phyloP scores from a whole-genome alignment of 345 rosid species.

The Corchorus capsularis region DNA sequence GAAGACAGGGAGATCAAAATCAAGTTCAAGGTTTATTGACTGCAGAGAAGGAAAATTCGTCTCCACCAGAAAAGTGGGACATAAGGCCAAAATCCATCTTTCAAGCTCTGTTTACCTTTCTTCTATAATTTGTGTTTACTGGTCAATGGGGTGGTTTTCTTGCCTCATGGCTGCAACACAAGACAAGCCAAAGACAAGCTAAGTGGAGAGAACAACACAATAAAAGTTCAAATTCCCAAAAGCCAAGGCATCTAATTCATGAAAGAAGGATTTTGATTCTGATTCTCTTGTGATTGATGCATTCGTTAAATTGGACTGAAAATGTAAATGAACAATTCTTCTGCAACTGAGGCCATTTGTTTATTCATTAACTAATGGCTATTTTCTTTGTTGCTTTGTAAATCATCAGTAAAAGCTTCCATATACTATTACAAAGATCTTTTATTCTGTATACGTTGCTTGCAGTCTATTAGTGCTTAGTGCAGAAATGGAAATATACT shows the following conservation, averaged over 20 bases:
- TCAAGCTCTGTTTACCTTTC: slow-evolving; percentile 75
- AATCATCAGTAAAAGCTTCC: slow-evolving; percentile 19
- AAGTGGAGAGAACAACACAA: slow-evolving; percentile 7
- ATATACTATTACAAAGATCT: background rate
- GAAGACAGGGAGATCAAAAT: slow-evolving; percentile 45
- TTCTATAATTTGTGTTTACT: slow-evolving; percentile 46
- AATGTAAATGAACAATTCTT: slow-evolving; percentile 35
- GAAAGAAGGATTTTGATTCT: slow-evolving; percentile 20
- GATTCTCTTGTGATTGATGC: slow-evolving; percentile 29
- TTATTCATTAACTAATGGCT: slow-evolving; percentile 29
- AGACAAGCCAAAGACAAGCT: slow-evolving; percentile 20
- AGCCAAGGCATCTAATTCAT: slow-evolving; percentile 22
- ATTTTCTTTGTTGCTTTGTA: slow-evolving; percentile 26
- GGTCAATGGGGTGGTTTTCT: slow-evolving; percentile 16
- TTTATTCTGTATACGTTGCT: too few species aligned
- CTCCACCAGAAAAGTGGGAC: slow-evolving; percentile 37
- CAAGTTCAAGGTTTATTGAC: slow-evolving; percentile 46
- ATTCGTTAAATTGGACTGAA: slow-evolving; percentile 30
- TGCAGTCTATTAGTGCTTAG: too few species aligned
- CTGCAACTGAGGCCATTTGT: slow-evolving; percentile 44
- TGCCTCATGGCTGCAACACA: slow-evolving; percentile 17
- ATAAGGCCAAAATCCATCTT: slow-evolving; percentile 58
- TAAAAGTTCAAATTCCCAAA: slow-evolving; percentile 9
- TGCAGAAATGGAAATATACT: background rate
- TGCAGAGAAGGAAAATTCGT: slow-evolving; percentile 31